Evolutionary conservation across 2,329 filamentous ascomycete species (phyloP), one percentile per base, ranked within the genome.

Genomic region (Microdochium nivale): DNA sequence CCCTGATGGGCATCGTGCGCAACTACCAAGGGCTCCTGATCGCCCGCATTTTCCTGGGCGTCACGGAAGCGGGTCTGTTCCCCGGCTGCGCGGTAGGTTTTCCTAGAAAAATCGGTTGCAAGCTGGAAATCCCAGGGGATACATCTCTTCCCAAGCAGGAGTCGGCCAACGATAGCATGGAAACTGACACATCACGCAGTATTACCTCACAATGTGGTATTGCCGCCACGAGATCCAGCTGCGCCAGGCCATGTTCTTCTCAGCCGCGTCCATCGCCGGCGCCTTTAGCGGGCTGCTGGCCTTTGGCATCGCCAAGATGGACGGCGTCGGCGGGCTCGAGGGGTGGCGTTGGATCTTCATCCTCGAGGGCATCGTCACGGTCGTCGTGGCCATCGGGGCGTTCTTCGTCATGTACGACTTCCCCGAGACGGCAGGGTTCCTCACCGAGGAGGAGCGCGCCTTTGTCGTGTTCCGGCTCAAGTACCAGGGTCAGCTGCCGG

Each of bases 321-420:
- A 83, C 49, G 85, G 84, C 1, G 62, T 85, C 1, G 84, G 77
- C 0, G 78, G 79, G 0, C 65, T 78, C 5, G 69, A 73, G 24
- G 81, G 81, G 2, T 86, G 81, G 80, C 75, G 77, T 10, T 86
- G 78, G 83, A 83, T 84, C 51, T 84, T 84, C 54, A 81, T 88
- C 40, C 75, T 87, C 5, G 83, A 88, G 67, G 88, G 88, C 1
- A 75, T 90, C 1, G 77, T 75, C 0, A 90, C 87, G 50, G 61
- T 69, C 2, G 1, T 90, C 1, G 76, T 90, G 4, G 88, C 87
- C 0, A 53, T 83, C 3, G 59, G 74, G 1, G 82, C 82, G 1
- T 90, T 86, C 67, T 91, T 82, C 72, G 73, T 84, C 56, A 80
- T 95, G 1, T 78, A 88, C 58, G 89, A 95, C 60, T 95, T 90